Evolutionary conservation across 352 stramenopile species (phyloP).

Genomic region (Pythium rishiriense): DNA sequence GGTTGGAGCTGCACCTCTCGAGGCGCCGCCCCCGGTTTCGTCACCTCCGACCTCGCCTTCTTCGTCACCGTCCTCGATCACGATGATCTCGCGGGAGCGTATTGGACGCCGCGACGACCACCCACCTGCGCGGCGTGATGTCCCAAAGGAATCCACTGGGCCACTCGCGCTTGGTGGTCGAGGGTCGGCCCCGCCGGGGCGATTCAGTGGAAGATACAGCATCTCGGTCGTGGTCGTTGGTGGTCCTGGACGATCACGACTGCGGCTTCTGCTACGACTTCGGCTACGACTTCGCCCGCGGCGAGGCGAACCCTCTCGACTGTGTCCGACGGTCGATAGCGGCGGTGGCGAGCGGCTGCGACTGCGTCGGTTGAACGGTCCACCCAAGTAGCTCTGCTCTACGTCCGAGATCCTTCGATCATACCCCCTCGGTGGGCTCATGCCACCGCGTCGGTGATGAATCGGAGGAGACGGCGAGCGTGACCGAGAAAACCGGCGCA

Average conservation of each 20-base stretch:
- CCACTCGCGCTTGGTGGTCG: background rate
- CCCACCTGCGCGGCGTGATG: background rate
- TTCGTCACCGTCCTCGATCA: constrained; percentile 70
- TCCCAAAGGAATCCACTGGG: background rate
- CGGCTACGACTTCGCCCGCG: constrained; percentile 17
- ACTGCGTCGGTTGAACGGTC: background rate
- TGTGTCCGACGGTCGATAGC: background rate
- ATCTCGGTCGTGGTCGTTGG: constrained; percentile 14
- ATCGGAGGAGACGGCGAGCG: background rate
- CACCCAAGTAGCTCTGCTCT: constrained; percentile 10
- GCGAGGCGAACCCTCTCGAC: background rate
- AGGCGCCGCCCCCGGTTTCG: background rate
- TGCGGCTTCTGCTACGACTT: constrained; percentile 19
- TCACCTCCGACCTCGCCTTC: constrained; percentile 13
- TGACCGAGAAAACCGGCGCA: background rate
- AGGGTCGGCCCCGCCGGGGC: constrained; percentile 19
- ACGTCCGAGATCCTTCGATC: background rate
- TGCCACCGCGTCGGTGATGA: background rate
- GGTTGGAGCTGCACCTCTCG: background rate
- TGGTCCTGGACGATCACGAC: background rate
- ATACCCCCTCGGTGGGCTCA: background rate
- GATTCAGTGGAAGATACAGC: constrained; percentile 26
- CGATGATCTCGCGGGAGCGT: constrained; percentile 47
- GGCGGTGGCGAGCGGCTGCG: constrained; percentile 5
- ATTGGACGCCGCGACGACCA: background rate